These are phyloP conservation scores for Moesziomyces globuligerus DNA, from an alignment of 1,284 basidiomycete genomes.

Conservation along the genomic window DNA sequence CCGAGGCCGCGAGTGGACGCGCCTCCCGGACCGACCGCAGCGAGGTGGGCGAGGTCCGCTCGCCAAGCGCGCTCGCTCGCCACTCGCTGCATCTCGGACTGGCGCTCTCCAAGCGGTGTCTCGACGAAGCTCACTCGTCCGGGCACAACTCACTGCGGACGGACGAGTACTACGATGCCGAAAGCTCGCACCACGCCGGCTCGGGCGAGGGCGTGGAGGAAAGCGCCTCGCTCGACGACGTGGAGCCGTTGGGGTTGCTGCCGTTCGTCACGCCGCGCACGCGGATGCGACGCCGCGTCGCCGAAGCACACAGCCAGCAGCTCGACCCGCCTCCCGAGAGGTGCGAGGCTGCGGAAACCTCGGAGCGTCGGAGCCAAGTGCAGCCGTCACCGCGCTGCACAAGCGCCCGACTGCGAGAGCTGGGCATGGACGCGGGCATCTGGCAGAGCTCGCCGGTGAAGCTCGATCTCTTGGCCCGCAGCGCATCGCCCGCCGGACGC, in stretches of 20 bases:
- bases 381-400: conserved; percentile 13
- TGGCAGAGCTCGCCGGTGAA: conserved; percentile 26
- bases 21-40: too few relatives aligned
- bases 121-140: too few relatives aligned
- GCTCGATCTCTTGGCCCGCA: conserved; percentile 13
- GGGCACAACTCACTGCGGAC: not conserved
- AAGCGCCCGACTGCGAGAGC: conserved; percentile 8
- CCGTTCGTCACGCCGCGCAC: conserved; percentile 26
- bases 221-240: conserved; percentile 2
- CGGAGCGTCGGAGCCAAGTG: not conserved
- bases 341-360: too few relatives aligned
- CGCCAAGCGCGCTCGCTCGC: too few relatives aligned
- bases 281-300: conserved; percentile 9
- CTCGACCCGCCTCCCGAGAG: too few relatives aligned
- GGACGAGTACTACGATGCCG: not conserved
- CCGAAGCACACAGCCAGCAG: conserved; percentile 7
- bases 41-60: too few relatives aligned
- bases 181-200: not conserved
- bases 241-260: conserved; percentile 1
- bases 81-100: conserved; percentile 6
- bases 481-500: not conserved
- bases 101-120: conserved; percentile 10
- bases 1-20: too few relatives aligned
- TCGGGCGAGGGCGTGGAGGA: not conserved
- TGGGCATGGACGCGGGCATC: conserved; percentile 35